These are phyloP conservation scores for Phytophthora kernoviae DNA, from an alignment of 352 stramenopile genomes.

Conservation along the genomic window DNA sequence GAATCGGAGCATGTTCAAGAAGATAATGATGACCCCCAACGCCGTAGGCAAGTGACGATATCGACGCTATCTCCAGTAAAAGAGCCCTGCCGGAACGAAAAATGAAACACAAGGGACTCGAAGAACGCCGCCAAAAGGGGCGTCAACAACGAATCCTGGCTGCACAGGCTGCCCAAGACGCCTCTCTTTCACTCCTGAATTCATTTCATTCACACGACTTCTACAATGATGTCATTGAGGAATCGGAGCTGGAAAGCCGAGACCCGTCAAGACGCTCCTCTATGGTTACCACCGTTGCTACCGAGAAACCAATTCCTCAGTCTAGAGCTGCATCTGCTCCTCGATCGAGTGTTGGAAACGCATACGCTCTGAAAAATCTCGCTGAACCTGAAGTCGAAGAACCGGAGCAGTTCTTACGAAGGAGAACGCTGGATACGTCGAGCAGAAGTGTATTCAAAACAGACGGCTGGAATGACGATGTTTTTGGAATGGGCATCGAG, in stretches of 20 bases:
- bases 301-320: constrained; percentile 10
- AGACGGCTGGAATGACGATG: constrained; percentile 42
- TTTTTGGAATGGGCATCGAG: constrained; percentile 52
- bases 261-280: constrained; percentile 14
- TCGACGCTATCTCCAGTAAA: constrained; percentile 15
- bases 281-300: constrained; percentile 7
- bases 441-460: constrained; percentile 51
- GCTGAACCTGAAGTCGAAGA: constrained; percentile 21
- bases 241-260: constrained; percentile 17
- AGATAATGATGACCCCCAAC: constrained; percentile 8
- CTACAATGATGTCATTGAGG: constrained; percentile 16
- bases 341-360: constrained; percentile 36
- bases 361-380: constrained; percentile 27
- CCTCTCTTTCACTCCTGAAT: constrained; percentile 2
- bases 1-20: constrained; percentile 25
- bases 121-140: constrained; percentile 60
- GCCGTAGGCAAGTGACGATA: not conserved
- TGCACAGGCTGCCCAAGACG: constrained; percentile 23
- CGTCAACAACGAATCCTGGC: constrained; percentile 53
- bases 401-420: constrained; percentile 64
- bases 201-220: constrained; percentile 18
- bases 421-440: constrained; percentile 20
- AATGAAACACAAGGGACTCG: constrained; percentile 61
- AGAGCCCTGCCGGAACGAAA: constrained; percentile 63
- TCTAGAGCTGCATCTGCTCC: constrained; percentile 24